A percentile compares a stretch with the other conserved stretches of the same genome.
These are phyloP conservation scores for Tylopilus balloui DNA, from an alignment of 768 basidiomycete genomes.

Conservation along the genomic window DNA sequence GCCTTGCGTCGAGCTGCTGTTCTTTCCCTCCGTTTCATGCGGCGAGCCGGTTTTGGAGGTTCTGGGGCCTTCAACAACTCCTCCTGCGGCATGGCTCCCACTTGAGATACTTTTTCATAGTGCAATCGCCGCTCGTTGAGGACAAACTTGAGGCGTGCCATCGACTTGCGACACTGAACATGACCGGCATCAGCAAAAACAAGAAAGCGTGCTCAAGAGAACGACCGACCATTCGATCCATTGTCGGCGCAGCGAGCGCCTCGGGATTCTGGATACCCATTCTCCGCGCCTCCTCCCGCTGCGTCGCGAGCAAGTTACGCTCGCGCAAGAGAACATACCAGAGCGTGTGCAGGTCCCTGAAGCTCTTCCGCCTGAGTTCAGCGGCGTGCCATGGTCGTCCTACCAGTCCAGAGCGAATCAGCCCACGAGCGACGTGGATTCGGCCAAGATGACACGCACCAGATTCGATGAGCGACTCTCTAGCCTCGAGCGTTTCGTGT, in stretches of 20 bases:
- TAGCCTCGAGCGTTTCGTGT: constrained; percentile 46
- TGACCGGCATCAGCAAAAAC: constrained; percentile 3
- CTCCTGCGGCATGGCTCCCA: constrained; percentile 19
- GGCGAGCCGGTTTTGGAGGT: constrained; percentile 10
- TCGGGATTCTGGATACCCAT: constrained; percentile 40
- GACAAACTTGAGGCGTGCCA: constrained; percentile 94
- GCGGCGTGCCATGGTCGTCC: constrained; percentile 84
- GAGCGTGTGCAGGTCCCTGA: constrained; percentile 87
- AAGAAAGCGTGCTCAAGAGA: not conserved
- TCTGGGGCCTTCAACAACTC: constrained; percentile 15
- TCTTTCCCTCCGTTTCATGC: constrained; percentile 21
- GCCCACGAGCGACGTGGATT: not conserved
- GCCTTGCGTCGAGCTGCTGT: constrained; percentile 15
- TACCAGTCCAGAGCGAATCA: constrained; percentile 31
- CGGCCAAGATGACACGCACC: constrained; percentile 28
- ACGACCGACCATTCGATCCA: constrained; percentile 43
- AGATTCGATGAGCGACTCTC: constrained; percentile 30
- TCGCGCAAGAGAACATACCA: constrained; percentile 93
- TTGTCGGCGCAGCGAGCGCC: constrained; percentile 26
- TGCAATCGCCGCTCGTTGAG: constrained; percentile 87
- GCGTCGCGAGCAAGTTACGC: constrained; percentile 85
- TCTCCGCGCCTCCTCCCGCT: constrained; percentile 72
- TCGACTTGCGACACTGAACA: constrained; percentile 80
- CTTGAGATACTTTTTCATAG: constrained; percentile 44
- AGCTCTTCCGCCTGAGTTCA: constrained; percentile 87